Evolutionary conservation across 2,329 filamentous ascomycete species (phyloP).

Genomic region (Paraconiothyrium sp.): DNA sequence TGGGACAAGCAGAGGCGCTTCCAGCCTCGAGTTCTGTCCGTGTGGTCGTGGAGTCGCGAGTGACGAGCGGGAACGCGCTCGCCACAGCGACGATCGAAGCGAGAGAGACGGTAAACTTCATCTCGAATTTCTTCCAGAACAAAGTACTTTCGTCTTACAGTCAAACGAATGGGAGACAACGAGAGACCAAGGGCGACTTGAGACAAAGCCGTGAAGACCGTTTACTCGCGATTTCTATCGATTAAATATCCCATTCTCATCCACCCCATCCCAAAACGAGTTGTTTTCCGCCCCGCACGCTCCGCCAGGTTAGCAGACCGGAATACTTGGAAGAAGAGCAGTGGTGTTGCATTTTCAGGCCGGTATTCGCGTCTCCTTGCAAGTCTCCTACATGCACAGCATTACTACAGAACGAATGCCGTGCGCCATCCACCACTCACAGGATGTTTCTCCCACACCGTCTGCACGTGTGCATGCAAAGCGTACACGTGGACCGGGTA

Average conservation of each 20-base stretch:
- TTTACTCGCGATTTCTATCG: background rate
- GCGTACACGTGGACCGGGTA: slow-evolving; percentile 8
- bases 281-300: slow-evolving; percentile 2
- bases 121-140: slow-evolving; percentile 8
- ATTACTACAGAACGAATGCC: background rate
- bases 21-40: slow-evolving; percentile 37
- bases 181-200: background rate
- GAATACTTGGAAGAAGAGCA: background rate
- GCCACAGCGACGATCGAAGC: slow-evolving; percentile 8
- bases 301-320: background rate
- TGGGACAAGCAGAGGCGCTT: slow-evolving; percentile 29
- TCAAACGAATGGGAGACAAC: slow-evolving; percentile 14
- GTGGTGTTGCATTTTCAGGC: background rate
- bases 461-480: background rate
- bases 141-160: background rate
- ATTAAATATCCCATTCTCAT: slow-evolving; percentile 1
- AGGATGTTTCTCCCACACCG: background rate
- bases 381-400: slow-evolving; percentile 1
- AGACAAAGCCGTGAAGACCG: background rate
- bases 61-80: slow-evolving; percentile 1
- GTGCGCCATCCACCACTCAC: slow-evolving; percentile 3
- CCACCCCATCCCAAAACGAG: slow-evolving; percentile 6
- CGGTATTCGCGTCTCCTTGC: slow-evolving; percentile 6
- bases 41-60: slow-evolving; percentile 14
- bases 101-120: slow-evolving; percentile 10